Evolutionary conservation across 192 early-diverging fungal species (phyloP).

Genomic region (Backusella psychrophila): DNA sequence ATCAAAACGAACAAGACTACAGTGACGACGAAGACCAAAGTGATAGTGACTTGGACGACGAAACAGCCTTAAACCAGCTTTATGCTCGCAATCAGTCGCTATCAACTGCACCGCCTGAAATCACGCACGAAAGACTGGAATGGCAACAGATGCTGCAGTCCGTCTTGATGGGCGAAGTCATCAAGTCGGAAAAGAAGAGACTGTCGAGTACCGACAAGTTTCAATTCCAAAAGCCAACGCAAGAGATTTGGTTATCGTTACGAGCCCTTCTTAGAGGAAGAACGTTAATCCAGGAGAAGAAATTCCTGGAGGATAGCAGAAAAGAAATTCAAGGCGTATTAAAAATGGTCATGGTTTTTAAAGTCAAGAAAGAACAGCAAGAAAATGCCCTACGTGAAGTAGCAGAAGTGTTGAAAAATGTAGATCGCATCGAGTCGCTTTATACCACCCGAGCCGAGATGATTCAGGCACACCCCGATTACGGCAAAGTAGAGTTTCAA

Average conservation of each 20-base stretch:
- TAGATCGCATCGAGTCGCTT: slow-evolving; percentile 78
- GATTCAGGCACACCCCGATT: slow-evolving; percentile 61
- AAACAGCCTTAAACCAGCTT: slow-evolving; percentile 23
- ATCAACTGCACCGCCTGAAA: slow-evolving; percentile 33
- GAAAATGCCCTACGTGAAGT: slow-evolving; percentile 59
- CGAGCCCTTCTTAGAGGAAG: slow-evolving; percentile 64
- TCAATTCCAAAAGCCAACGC: slow-evolving; percentile 42
- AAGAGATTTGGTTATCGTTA: slow-evolving; percentile 74
- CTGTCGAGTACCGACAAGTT: slow-evolving; percentile 51
- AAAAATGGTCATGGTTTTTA: slow-evolving; percentile 65
- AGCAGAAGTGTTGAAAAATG: slow-evolving; percentile 63
- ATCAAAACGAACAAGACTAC: slow-evolving; percentile 11
- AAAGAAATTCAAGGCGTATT: slow-evolving; percentile 54
- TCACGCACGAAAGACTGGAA: slow-evolving; percentile 67
- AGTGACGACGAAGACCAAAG: slow-evolving; percentile 21
- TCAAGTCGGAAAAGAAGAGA: slow-evolving; percentile 79
- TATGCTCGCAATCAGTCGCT: slow-evolving; percentile 19
- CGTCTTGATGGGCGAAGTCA: slow-evolving; percentile 79
- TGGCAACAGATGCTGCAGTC: slow-evolving; percentile 87
- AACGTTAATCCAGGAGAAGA: slow-evolving; percentile 61
- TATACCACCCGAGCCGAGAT: slow-evolving; percentile 70
- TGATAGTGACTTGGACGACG: slow-evolving; percentile 12
- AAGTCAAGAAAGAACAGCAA: slow-evolving; percentile 21
- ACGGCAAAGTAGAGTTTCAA: slow-evolving; percentile 67
- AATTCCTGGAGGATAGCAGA: slow-evolving; percentile 63